Conservation (phyloP, 2,329 filamentous ascomycete genomes). For the Trichoderma sp. region DNA sequence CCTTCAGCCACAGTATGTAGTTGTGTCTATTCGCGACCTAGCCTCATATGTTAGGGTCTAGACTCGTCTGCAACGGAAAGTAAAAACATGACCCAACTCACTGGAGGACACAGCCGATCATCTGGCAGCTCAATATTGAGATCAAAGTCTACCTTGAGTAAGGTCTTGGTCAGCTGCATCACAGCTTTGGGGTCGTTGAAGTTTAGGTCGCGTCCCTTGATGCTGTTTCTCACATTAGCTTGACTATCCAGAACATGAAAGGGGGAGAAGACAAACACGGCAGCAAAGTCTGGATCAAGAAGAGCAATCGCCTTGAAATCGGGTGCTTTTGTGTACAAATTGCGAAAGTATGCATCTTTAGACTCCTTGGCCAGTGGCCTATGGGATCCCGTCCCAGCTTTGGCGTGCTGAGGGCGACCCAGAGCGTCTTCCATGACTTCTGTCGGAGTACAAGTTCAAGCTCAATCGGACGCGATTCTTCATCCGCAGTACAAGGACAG, state of each 20-base stretch:
- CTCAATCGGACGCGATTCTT: neutral
- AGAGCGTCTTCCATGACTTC: neutral
- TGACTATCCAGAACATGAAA: neutral
- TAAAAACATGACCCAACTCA: slow-evolving; percentile 42
- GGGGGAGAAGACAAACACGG: slow-evolving; percentile 39
- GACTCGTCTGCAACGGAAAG: neutral
- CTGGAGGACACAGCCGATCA: slow-evolving; percentile 83
- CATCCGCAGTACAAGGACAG: neutral
- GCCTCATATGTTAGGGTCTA: neutral
- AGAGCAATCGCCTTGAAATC: slow-evolving; percentile 48
- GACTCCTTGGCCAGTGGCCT: neutral
- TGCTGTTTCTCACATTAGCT: slow-evolving; percentile 13
- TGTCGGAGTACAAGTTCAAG: neutral
- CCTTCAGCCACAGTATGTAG: slow-evolving; percentile 88
- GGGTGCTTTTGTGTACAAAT: slow-evolving; percentile 43
- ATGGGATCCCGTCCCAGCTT: neutral
- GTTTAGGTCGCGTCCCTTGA: slow-evolving; percentile 60
- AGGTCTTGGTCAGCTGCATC: slow-evolving; percentile 76
- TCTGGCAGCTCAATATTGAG: slow-evolving; percentile 69
- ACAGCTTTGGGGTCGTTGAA: slow-evolving; percentile 78
- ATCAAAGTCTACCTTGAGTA: slow-evolving; percentile 75
- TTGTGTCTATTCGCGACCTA: slow-evolving; percentile 71
- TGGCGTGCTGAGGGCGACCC: neutral
- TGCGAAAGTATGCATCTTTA: slow-evolving; percentile 37
- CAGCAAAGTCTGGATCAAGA: slow-evolving; percentile 45